Base-by-base conservation (phyloP, 1,284 basidiomycete species). In the Cutaneotrichosporon arboriforme region DNA sequence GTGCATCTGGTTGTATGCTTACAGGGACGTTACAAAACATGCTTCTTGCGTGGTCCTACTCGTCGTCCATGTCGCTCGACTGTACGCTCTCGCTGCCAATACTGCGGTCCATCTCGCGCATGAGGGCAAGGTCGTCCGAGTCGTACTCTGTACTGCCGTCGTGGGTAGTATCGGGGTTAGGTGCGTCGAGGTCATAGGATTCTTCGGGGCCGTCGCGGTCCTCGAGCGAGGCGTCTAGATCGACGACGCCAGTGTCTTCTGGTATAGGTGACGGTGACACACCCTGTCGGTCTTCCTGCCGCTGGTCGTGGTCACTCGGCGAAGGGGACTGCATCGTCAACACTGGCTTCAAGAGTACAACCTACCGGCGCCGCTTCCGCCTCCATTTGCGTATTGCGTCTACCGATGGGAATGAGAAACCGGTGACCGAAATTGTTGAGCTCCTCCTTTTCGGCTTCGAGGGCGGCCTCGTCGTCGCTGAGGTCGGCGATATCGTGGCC, bases 361-460 rank as follows among this genome's bases (percentile, higher is more conserved):
- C 68, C 50, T 47, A 73, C 72, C 14, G 67, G 64, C 4, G 64
- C 67, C n/a, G 63, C 62, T 44, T 74, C 72, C 55, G 69, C 62
- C 58, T 74, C 70, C 60, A 68, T 67, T 52, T 72, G 70, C n/a
- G 72, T 74, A 49, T 63, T 59, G 17, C 68, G 46, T 31, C 69
- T 46, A 13, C 72, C 72, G 22, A 64, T 65, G 5, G 72, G 72
- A 18, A 73, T 54, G 2, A 74, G 54, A 59, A 74, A 74, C 0
- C 69, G 58, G 52, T 70, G 61, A 9, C 72, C 72, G 49, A 73
- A 74, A 49, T 61, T 57, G 37, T 69, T 67, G 21, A 67, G 60
- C n/a, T 59, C 42, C 20, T 59, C 57, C 65, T 67, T 59, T 21
- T 69, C 67, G 36, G 64, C 61, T 22, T 70, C 66, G 46, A 71